These are phyloP conservation scores for Candida easanensis DNA, from an alignment of 805 yeast species.

Conservation along the genomic window DNA sequence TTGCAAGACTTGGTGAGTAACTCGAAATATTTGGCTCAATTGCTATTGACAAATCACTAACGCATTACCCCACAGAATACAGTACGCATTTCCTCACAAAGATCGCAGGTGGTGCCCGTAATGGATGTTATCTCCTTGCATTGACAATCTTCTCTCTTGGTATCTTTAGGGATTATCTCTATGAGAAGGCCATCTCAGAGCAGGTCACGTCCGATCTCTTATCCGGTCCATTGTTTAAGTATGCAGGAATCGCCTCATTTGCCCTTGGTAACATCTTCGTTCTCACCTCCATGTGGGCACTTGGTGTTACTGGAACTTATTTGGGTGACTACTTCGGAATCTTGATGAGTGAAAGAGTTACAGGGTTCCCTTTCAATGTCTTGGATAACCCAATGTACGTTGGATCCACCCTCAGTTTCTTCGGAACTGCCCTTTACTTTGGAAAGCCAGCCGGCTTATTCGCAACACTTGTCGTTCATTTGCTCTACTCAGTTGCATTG, in stretches of 20 bases:
- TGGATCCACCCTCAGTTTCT: conserved; percentile 84
- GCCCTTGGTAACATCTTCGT: conserved; percentile 79
- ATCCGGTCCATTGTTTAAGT: conserved; percentile 38
- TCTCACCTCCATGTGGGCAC: conserved; percentile 79
- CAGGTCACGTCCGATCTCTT: conserved; percentile 69
- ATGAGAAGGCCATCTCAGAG: conserved; percentile 63
- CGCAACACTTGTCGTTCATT: conserved; percentile 66
- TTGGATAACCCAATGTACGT: conserved; percentile 95
- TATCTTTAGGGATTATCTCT: conserved; percentile 70
- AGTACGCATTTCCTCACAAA: conserved; percentile 74
- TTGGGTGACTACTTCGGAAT: conserved; percentile 97
- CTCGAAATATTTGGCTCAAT: neutral
- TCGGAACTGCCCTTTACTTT: conserved; percentile 85
- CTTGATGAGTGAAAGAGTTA: conserved; percentile 84
- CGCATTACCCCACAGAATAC: conserved; percentile 49
- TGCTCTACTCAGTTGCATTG: conserved; percentile 83
- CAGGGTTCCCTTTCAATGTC: conserved; percentile 90
- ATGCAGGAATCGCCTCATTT: conserved; percentile 55
- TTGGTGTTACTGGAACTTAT: conserved; percentile 96
- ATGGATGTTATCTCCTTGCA: conserved; percentile 87
- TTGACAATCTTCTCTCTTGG: conserved; percentile 82
- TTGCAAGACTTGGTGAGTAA: conserved; percentile 60
- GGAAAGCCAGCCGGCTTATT: conserved; percentile 89
- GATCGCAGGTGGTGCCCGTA: conserved; percentile 59
- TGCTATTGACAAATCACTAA: neutral